phyloP scores from a whole-genome alignment of 78 protist genomes.

The Acrasis kona region DNA sequence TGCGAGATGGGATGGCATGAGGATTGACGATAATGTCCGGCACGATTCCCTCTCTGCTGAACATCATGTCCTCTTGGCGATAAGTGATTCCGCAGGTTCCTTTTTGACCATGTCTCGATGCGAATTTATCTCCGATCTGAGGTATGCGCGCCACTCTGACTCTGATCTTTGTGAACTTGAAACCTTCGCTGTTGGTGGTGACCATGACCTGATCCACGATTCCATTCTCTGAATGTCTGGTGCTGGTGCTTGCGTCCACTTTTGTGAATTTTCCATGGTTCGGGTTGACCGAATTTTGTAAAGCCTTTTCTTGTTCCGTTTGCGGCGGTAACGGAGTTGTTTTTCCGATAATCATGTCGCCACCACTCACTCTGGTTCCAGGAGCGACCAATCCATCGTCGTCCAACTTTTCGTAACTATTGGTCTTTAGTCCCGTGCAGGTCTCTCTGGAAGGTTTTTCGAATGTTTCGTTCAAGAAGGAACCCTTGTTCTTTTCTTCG shows the following conservation, averaged over 20 bases:
- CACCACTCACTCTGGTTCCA: constrained; percentile 83
- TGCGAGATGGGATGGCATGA: constrained; percentile 99
- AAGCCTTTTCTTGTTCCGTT: constrained; percentile 27
- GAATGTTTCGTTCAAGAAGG: constrained; percentile 13
- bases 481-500: constrained; percentile 26
- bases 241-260: constrained; percentile 49
- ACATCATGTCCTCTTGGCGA: constrained; percentile 99
- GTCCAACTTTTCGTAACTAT: constrained; percentile 4
- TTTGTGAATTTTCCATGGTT: constrained; percentile 23
- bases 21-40: constrained; percentile 99
- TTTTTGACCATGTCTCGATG: constrained; percentile 99
- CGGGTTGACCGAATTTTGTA: not conserved
- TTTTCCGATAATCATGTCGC: constrained; percentile 95
- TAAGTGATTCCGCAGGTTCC: constrained; percentile 97
- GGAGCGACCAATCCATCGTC: constrained; percentile 95
- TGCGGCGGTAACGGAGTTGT: constrained; percentile 63
- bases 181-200: constrained; percentile 68
- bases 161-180: constrained; percentile 81
- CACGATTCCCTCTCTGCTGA: constrained; percentile 84
- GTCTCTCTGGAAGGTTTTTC: constrained; percentile 21
- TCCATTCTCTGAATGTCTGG: constrained; percentile 77
- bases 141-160: constrained; percentile 89
- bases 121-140: constrained; percentile 99
- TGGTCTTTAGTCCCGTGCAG: not conserved
- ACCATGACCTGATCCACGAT: constrained; percentile 77